Evolutionary conservation across 179 eudicot species (phyloP).

Genomic region (Silene coronaria): DNA sequence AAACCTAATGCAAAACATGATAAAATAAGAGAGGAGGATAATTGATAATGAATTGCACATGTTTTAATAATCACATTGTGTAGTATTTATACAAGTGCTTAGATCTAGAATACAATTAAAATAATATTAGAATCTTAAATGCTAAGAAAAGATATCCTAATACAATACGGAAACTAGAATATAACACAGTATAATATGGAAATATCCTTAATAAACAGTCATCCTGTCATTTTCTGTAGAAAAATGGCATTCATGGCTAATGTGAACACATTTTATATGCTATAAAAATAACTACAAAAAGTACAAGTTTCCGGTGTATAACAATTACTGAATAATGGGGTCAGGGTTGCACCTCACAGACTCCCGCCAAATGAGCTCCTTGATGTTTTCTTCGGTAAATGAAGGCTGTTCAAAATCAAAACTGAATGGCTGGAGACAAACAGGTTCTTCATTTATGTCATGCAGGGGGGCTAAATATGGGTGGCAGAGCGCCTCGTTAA

Average conservation of each 20-base stretch:
- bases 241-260: not conserved
- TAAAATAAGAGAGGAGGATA: no score
- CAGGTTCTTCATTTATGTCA: conserved; percentile 78
- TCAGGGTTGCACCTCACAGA: conserved; percentile 73
- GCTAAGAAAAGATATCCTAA: no score
- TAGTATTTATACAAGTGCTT: no score
- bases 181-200: no score
- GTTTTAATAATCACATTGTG: no score
- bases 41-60: no score
- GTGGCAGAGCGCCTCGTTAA: conserved; percentile 63
- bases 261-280: not conserved
- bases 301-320: not conserved
- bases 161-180: no score
- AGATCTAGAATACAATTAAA: no score
- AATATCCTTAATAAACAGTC: no score
- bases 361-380: conserved; percentile 89
- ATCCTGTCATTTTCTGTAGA: not conserved
- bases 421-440: conserved; percentile 65
- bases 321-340: conserved; percentile 19
- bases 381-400: conserved; percentile 74
- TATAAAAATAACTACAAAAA: no score
- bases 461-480: conserved; percentile 88
- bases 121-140: no score
- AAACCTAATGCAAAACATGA: conserved; percentile 8
- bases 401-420: conserved; percentile 93